These are phyloP conservation scores for Chaetothyriales sp. DNA, from an alignment of 2,329 filamentous ascomycete species.

Conservation along the genomic window DNA sequence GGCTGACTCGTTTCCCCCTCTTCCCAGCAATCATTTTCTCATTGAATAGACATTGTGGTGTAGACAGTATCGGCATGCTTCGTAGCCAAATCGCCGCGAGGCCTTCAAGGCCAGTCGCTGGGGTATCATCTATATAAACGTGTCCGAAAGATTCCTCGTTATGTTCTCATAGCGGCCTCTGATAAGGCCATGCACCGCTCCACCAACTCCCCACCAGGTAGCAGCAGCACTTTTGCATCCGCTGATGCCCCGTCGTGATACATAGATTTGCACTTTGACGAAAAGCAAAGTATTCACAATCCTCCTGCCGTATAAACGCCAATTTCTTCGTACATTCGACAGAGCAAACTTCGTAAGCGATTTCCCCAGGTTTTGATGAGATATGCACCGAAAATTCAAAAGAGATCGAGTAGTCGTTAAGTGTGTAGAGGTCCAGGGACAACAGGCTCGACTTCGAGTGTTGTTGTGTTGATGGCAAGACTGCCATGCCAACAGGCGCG, in stretches of 20 bases:
- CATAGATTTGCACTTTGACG: not conserved
- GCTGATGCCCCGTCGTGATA: not conserved
- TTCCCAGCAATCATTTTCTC: not conserved
- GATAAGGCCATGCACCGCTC: not conserved
- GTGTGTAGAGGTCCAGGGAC: not conserved
- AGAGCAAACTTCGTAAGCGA: not conserved
- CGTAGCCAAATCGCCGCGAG: not conserved
- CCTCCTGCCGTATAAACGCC: not conserved
- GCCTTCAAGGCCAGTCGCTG: not conserved
- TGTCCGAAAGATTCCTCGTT: not conserved
- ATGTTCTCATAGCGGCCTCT: not conserved
- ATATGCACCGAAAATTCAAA: not conserved
- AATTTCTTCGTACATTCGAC: not conserved
- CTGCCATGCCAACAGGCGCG: not conserved
- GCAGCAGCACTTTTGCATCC: not conserved
- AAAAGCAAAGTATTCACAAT: not conserved
- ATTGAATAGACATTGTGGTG: not conserved
- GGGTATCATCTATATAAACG: not conserved
- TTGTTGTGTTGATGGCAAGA: not conserved
- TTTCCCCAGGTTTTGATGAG: not conserved
- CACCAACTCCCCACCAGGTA: not conserved
- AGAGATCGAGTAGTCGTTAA: not conserved
- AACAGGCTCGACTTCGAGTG: not conserved
- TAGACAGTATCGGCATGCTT: not conserved
- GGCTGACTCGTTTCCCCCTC: not conserved